phyloP scores from a whole-genome alignment of 2,329 filamentous ascomycete species.

The Claviceps sp. region DNA sequence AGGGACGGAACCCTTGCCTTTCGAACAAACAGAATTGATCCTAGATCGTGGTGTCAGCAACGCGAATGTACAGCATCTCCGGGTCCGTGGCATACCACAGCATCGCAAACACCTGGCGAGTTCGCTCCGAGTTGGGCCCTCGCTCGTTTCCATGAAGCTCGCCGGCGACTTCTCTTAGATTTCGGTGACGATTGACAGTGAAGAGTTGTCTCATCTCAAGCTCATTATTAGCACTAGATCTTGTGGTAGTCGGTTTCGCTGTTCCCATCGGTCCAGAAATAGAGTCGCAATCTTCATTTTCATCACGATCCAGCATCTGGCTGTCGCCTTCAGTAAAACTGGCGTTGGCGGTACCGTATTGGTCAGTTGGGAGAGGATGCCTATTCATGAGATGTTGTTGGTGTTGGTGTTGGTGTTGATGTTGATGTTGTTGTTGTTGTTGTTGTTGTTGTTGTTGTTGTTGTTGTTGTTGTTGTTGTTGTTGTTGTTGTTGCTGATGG shows the following conservation, averaged over 20 bases:
- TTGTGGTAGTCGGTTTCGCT: conserved; percentile 43
- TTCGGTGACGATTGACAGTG: conserved; percentile 52
- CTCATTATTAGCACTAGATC: conserved; percentile 67
- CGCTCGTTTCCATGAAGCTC: conserved; percentile 69
- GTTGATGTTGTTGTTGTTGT: neutral
- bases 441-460: neutral
- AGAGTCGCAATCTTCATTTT: conserved; percentile 43
- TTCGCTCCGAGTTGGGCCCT: conserved; percentile 68
- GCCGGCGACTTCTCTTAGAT: conserved; percentile 56
- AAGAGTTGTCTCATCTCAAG: conserved; percentile 68
- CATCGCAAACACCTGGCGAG: conserved; percentile 80
- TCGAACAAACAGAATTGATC: conserved; percentile 60
- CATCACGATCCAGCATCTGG: conserved; percentile 47
- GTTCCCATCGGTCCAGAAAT: conserved; percentile 29
- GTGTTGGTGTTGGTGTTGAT: conserved; percentile 5
- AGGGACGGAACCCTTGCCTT: conserved; percentile 75
- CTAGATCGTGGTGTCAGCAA: conserved; percentile 25
- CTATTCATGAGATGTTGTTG: conserved; percentile 28
- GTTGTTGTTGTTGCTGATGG: conserved; percentile 12
- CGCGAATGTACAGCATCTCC: neutral
- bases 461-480: no score
- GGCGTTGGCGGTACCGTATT: conserved; percentile 31
- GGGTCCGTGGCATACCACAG: conserved; percentile 49
- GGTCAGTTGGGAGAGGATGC: conserved; percentile 41
- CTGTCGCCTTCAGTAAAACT: conserved; percentile 45